A percentile compares a stretch with the other conserved stretches of the same genome.
Conservation (phyloP, 805 yeast species). For the Schwanniomyces sp. region DNA sequence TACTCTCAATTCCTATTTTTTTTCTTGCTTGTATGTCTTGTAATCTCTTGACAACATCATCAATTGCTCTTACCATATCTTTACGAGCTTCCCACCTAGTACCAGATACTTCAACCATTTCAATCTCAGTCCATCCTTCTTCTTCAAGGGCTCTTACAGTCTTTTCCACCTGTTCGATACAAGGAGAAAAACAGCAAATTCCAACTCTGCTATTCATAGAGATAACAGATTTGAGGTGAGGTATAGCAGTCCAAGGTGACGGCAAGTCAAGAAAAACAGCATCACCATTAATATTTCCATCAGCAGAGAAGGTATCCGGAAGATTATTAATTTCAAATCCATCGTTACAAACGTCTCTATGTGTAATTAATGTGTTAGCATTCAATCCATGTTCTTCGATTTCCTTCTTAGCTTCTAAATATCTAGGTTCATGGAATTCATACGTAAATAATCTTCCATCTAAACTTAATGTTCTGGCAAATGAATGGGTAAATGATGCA, state of each 20-base stretch:
- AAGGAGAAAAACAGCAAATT: constrained; percentile 95
- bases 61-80: constrained; percentile 78
- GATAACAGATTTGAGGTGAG: constrained; percentile 63
- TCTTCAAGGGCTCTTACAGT: constrained; percentile 74
- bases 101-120: constrained; percentile 89
- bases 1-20: constrained; percentile 60
- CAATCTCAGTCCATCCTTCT: constrained; percentile 81
- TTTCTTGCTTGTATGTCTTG: constrained; percentile 74
- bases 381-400: constrained; percentile 69
- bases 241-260: constrained; percentile 95
- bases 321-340: constrained; percentile 64
- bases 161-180: constrained; percentile 93
- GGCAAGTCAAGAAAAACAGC: constrained; percentile 90
- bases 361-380: constrained; percentile 66
- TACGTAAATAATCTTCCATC: constrained; percentile 73
- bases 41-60: constrained; percentile 74
- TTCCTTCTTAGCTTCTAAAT: constrained; percentile 73
- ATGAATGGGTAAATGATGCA: constrained; percentile 91
- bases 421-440: constrained; percentile 90
- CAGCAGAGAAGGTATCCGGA: constrained; percentile 19
- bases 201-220: constrained; percentile 54
- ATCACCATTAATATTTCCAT: constrained; percentile 53
- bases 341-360: constrained; percentile 86
- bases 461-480: constrained; percentile 71
- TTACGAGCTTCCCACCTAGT: constrained; percentile 87